These are phyloP conservation scores for Tylopilus sp. DNA, from an alignment of 768 basidiomycete genomes.

Conservation along the genomic window DNA sequence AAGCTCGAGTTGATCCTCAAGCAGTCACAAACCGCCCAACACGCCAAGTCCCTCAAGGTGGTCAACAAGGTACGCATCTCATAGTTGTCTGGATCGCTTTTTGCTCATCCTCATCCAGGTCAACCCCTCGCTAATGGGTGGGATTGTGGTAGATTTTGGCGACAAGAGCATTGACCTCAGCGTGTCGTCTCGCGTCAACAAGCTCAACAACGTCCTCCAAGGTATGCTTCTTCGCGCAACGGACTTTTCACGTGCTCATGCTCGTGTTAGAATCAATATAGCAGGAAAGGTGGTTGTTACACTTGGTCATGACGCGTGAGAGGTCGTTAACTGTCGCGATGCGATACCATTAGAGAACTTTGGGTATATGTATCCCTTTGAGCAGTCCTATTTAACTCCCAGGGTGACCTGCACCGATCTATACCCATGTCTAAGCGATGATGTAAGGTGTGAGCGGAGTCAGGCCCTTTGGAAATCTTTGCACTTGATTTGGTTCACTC, in stretches of 20 bases:
- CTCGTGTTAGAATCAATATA: constrained; percentile 26
- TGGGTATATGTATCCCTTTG: constrained; percentile 3
- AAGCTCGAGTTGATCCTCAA: constrained; percentile 85
- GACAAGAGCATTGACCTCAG: constrained; percentile 98
- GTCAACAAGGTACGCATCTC: constrained; percentile 73
- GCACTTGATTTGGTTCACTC: too few relatives aligned
- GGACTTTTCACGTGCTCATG: constrained; percentile 13
- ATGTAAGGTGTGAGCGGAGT: background rate
- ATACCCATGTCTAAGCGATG: background rate
- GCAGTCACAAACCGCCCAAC: constrained; percentile 78
- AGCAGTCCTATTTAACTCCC: background rate
- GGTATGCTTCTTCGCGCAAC: constrained; percentile 46
- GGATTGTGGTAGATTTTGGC: constrained; percentile 93
- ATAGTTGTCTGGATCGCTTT: background rate
- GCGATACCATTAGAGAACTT: constrained; percentile 11
- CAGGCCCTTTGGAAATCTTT: too few relatives aligned
- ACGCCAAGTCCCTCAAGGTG: constrained; percentile 85
- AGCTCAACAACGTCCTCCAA: constrained; percentile 85
- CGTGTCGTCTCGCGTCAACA: constrained; percentile 90
- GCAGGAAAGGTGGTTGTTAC: background rate
- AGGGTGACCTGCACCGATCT: too few relatives aligned
- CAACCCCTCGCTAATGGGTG: constrained; percentile 88
- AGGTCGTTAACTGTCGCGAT: background rate
- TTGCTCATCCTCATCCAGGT: constrained; percentile 50
- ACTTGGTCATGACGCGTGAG: background rate